A percentile compares a stretch with the other conserved stretches of the same genome.
Evolutionary conservation across 2,329 filamentous ascomycete species (phyloP).

Genomic region (Stemphylium lycopersici): DNA sequence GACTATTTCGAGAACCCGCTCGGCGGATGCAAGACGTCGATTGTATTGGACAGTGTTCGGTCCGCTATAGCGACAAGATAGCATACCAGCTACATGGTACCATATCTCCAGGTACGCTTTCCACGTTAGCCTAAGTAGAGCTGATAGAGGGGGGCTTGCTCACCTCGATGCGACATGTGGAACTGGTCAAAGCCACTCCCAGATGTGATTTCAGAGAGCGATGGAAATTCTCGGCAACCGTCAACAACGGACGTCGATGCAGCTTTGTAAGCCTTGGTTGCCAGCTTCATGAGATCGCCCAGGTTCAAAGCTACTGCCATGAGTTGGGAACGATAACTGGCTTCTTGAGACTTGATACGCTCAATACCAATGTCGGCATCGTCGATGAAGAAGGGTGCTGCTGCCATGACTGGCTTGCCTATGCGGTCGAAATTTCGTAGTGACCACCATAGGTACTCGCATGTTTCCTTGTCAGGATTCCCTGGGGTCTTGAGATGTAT

Average conservation of each 20-base stretch:
- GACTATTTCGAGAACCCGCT: neutral
- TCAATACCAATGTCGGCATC: conserved; percentile 4
- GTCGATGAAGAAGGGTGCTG: conserved; percentile 6
- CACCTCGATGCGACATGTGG: conserved; percentile 7
- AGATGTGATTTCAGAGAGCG: neutral
- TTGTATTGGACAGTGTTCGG: conserved; percentile 1
- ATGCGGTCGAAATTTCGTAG: conserved; percentile 6
- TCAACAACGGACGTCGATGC: neutral
- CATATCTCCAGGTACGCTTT: conserved; percentile 5
- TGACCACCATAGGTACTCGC: conserved; percentile 9
- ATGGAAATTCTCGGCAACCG: neutral
- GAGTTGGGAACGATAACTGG: conserved; percentile 2
- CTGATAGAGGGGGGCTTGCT: neutral
- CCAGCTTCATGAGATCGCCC: conserved; percentile 2
- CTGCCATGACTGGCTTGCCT: conserved; percentile 7
- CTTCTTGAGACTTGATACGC: neutral
- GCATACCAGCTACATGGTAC: conserved; percentile 9
- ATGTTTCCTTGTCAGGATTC: neutral
- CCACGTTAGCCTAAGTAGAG: neutral
- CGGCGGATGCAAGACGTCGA: neutral
- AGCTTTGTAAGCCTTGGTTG: conserved; percentile 7
- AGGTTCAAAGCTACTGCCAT: conserved; percentile 1
- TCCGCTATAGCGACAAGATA: conserved; percentile 7
- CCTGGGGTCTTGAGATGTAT: conserved; percentile 3
- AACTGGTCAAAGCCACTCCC: conserved; percentile 1